Conservation (phyloP, 345 rosid species). For the Anastatica hierochuntica region DNA sequence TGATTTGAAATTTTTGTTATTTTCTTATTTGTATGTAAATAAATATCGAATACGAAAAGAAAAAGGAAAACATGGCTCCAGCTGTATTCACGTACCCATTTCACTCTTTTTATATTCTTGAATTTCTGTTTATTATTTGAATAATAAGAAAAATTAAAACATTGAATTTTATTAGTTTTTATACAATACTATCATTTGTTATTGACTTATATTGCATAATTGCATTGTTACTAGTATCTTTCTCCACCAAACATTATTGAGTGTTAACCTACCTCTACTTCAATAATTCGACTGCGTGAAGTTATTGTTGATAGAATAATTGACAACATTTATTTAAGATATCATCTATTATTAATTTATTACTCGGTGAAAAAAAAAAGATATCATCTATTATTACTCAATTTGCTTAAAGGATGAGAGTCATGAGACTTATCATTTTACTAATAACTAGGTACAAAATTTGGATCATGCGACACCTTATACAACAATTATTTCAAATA, state of each 20-base stretch:
- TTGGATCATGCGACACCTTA: too few species aligned
- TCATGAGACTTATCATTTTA: too few species aligned
- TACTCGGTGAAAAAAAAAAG: too few species aligned
- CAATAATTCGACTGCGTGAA: conserved; percentile 15
- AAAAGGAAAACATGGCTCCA: conserved; percentile 36
- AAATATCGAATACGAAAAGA: conserved; percentile 15
- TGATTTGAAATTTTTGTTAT: conserved; percentile 27
- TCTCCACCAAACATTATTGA: conserved; percentile 19
- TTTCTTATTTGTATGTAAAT: conserved; percentile 11
- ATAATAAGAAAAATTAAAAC: background rate
- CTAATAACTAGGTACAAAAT: too few species aligned
- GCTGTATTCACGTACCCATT: conserved; percentile 55
- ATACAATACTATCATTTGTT: background rate
- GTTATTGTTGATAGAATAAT: conserved; percentile 11
- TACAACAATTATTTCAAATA: too few species aligned
- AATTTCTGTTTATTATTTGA: background rate
- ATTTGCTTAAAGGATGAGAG: too few species aligned
- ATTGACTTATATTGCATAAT: conserved; percentile 16
- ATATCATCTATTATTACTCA: too few species aligned
- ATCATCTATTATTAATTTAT: too few species aligned
- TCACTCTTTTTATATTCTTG: conserved; percentile 21
- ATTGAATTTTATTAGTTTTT: background rate
- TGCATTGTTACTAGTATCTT: too few species aligned
- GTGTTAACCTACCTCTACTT: conserved; percentile 19
- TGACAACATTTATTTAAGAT: too few species aligned